Percentiles rank a stretch among this genome's conserved stretches.
Evolutionary conservation across 1,284 basidiomycete species (phyloP).

Genomic region (Austroboletus olivaceoglutinosus): DNA sequence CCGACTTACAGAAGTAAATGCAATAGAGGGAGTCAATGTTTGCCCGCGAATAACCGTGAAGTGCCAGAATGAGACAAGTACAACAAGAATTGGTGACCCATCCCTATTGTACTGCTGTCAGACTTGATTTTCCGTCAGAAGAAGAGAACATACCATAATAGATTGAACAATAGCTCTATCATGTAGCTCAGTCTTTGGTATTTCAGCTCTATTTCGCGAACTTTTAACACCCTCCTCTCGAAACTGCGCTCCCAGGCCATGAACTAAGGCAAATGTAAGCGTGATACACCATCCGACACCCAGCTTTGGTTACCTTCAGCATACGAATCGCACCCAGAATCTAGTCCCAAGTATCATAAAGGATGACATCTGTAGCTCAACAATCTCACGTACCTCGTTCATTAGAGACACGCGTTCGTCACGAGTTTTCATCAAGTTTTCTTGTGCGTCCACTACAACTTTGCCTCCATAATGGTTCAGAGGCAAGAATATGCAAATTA

Average conservation of each 20-base stretch:
- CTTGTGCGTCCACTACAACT: constrained; percentile 79
- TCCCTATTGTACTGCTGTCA: constrained; percentile 46
- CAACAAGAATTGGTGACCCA: constrained; percentile 71
- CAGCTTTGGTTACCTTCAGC: constrained; percentile 62
- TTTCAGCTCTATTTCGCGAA: constrained; percentile 78
- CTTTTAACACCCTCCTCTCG: constrained; percentile 69
- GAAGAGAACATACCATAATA: constrained; percentile 60
- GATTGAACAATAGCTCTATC: constrained; percentile 80
- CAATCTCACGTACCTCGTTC: constrained; percentile 66
- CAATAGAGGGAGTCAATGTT: constrained; percentile 76
- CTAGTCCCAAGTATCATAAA: constrained; percentile 32
- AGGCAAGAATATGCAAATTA: constrained; percentile 82
- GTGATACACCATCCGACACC: background rate
- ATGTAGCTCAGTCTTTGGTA: constrained; percentile 84
- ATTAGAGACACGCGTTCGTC: constrained; percentile 89
- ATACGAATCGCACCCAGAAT: constrained; percentile 88
- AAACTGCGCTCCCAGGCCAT: constrained; percentile 96
- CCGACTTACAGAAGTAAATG: constrained; percentile 59
- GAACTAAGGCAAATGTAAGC: constrained; percentile 49
- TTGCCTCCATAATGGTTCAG: constrained; percentile 87
- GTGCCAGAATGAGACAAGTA: constrained; percentile 81
- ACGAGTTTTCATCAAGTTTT: constrained; percentile 88
- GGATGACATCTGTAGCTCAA: background rate
- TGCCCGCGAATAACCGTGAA: constrained; percentile 71
- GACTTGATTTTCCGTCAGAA: constrained; percentile 1